phyloP scores from a whole-genome alignment of 257 asterid species.

The Solanum chiquidenum region DNA sequence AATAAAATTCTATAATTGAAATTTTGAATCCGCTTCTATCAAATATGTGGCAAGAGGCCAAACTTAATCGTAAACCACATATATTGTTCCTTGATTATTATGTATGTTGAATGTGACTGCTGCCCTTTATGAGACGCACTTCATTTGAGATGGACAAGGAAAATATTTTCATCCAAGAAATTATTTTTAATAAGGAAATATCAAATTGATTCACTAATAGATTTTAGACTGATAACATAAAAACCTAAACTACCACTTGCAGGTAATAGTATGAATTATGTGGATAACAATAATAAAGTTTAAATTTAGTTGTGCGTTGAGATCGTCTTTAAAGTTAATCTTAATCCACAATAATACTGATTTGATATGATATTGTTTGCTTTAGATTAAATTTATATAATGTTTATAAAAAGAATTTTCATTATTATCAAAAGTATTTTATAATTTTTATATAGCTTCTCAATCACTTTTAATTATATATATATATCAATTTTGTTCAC shows the following conservation, averaged over 20 bases:
- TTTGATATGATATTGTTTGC: too few species aligned
- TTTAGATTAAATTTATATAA: background rate
- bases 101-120: background rate
- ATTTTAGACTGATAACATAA: too few species aligned
- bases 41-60: background rate
- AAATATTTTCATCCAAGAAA: background rate
- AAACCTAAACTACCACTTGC: background rate
- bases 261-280: background rate
- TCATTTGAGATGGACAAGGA: background rate
- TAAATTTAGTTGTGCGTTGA: too few species aligned
- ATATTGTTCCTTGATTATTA: background rate
- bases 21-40: background rate
- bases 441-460: too few species aligned
- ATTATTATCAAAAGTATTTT: too few species aligned
- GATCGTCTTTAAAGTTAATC: too few species aligned
- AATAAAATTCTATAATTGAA: too few species aligned
- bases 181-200: background rate
- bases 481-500: background rate
- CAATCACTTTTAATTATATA: too few species aligned
- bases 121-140: background rate
- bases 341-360: rapidly evolving
- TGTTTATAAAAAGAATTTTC: too few species aligned
- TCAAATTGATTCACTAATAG: background rate
- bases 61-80: background rate
- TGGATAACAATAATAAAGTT: too few species aligned